Percentiles rank a stretch among this genome's conserved stretches.
These are phyloP conservation scores for Oryza meyeriana DNA, from an alignment of 176 grass and related monocot species.

Conservation along the genomic window DNA sequence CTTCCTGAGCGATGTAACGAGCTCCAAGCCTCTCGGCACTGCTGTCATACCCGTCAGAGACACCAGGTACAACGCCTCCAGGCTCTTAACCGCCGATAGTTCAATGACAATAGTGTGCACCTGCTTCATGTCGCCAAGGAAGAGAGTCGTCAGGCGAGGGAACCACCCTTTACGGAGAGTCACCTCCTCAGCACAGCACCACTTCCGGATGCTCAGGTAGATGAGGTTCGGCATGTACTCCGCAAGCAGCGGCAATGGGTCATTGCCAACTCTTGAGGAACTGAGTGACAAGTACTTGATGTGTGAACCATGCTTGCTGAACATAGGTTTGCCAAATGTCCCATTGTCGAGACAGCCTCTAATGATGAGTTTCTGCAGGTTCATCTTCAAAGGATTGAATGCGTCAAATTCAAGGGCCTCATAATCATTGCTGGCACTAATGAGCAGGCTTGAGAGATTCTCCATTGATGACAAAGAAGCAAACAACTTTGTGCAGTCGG, in stretches of 20 bases:
- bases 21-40: background rate
- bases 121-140: background rate
- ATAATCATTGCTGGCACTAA: background rate
- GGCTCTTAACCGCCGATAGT: too few relatives aligned
- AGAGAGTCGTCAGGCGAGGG: background rate
- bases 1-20: background rate
- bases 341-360: background rate
- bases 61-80: background rate
- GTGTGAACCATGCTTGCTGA: background rate
- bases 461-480: background rate
- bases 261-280: background rate
- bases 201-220: background rate
- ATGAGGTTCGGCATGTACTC: background rate
- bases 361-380: background rate
- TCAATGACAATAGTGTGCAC: background rate
- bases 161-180: background rate
- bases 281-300: background rate
- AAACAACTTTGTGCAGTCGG: background rate
- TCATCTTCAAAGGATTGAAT: background rate
- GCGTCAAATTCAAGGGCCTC: background rate
- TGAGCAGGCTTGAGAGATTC: background rate
- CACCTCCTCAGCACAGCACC: background rate
- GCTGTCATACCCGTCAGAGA: background rate
- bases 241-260: background rate
- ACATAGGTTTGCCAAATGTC: background rate